phyloP scores from a whole-genome alignment of 495 filamentous ascomycete genomes.

The Cairneyella variabilis region DNA sequence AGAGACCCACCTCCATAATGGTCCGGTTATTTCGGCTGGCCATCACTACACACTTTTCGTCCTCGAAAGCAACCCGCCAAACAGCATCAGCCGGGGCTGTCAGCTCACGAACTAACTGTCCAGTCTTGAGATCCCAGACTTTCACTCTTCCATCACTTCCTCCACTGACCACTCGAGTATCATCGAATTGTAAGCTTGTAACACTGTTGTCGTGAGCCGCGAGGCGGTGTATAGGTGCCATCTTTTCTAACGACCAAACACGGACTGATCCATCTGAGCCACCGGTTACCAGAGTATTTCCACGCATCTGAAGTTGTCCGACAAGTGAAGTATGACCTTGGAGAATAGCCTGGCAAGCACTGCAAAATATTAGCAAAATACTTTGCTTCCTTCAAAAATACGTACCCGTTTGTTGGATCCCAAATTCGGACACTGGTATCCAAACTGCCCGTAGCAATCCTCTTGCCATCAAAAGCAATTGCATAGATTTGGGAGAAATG shows the following conservation, averaged over 20 bases:
- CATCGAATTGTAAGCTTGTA: constrained; percentile 94
- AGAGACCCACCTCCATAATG: constrained; percentile 84
- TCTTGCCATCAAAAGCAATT: constrained; percentile 89
- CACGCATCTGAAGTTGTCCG: constrained; percentile 94
- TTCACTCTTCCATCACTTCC: constrained; percentile 96
- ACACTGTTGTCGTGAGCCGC: constrained; percentile 99
- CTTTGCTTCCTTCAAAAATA: constrained; percentile 6
- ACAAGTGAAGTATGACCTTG: constrained; percentile 97
- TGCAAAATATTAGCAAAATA: constrained; percentile 16
- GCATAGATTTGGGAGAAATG: constrained; percentile 99
- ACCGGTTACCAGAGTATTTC: constrained; percentile 90
- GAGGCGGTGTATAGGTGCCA: constrained; percentile 85
- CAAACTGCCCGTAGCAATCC: constrained; percentile 94
- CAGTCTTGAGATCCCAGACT: constrained; percentile 92
- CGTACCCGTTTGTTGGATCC: constrained; percentile 87
- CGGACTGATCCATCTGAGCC: constrained; percentile 93
- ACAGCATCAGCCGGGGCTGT: constrained; percentile 88
- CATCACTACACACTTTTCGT: constrained; percentile 96
- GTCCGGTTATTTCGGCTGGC: constrained; percentile 77
- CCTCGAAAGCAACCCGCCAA: constrained; percentile 97
- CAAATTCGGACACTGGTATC: constrained; percentile 97
- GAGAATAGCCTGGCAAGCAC: constrained; percentile 65
- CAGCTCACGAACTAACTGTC: constrained; percentile 85
- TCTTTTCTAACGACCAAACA: constrained; percentile 88
- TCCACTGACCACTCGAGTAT: constrained; percentile 87